Conservation (phyloP, 495 filamentous ascomycete genomes). For the Lasiosphaeriaceae sp. region DNA sequence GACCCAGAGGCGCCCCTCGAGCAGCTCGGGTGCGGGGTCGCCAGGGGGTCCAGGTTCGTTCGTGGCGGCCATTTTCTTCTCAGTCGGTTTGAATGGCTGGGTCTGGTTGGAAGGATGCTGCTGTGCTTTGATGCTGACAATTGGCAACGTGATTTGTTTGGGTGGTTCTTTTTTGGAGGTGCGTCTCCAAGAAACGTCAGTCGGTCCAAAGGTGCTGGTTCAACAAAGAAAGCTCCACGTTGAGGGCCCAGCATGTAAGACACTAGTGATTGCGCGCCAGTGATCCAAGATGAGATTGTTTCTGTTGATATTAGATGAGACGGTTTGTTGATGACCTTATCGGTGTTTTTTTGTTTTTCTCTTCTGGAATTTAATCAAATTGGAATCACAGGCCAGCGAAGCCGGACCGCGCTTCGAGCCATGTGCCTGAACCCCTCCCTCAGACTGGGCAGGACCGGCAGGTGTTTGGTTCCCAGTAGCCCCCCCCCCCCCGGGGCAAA, state of each 20-base stretch:
- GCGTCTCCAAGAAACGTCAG: no score
- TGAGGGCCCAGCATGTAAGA: no score
- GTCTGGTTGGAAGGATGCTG: neutral
- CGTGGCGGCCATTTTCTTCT: conserved; percentile 19
- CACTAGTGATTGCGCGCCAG: no score
- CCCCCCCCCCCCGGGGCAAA: neutral
- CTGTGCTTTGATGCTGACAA: conserved; percentile 1
- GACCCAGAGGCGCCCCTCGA: conserved; percentile 84
- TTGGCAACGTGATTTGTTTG: neutral
- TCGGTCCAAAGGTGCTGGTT: no score
- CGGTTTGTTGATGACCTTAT: neutral
- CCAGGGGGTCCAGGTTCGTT: conserved; percentile 26
- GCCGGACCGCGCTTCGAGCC: no score
- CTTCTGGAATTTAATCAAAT: no score
- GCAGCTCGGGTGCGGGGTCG: conserved; percentile 42
- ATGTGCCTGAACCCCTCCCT: neutral
- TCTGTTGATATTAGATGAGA: no score
- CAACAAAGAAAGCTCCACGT: no score
- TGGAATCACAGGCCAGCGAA: no score
- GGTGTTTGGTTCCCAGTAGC: neutral
- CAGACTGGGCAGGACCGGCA: neutral
- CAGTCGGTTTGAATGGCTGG: neutral
- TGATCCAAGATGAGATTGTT: no score
- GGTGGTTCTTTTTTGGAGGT: neutral
- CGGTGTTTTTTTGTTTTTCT: no score